phyloP scores from a whole-genome alignment of 2,329 filamentous ascomycete genomes.

The Chrysosporium keratinophilum region DNA sequence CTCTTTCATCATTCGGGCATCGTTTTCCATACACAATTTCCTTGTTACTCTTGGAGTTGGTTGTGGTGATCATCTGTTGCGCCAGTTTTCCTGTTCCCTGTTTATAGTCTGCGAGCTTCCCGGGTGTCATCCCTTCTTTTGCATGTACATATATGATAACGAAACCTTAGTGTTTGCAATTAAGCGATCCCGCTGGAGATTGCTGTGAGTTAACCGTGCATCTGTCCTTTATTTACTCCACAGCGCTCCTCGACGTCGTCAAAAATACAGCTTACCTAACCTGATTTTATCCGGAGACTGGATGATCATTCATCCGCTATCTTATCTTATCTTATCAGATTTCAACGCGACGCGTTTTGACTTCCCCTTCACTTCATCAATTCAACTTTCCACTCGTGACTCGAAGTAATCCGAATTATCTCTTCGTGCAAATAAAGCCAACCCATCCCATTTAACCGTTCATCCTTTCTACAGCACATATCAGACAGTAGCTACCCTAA shows the following conservation, averaged over 20 bases:
- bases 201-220: not conserved
- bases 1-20: not conserved
- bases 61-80: not conserved
- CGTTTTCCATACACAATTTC: not conserved
- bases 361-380: too few species aligned
- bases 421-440: too few species aligned
- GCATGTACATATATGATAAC: slow-evolving; percentile 9
- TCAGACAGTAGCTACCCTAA: too few species aligned
- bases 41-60: not conserved
- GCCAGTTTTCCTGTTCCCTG: not conserved
- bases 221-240: not conserved
- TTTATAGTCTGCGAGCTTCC: slow-evolving; percentile 1
- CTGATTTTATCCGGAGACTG: not conserved
- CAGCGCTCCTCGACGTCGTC: not conserved
- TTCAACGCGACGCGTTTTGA: not conserved
- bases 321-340: not conserved
- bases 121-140: not conserved
- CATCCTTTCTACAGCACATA: too few species aligned
- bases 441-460: too few species aligned
- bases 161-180: slow-evolving; percentile 2
- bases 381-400: too few species aligned
- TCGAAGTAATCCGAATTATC: too few species aligned
- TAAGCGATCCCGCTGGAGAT: not conserved
- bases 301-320: not conserved
- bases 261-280: too few species aligned